Evolutionary conservation across 2,329 filamentous ascomycete genomes (phyloP).

Genomic region (Lachnellula hyalina): DNA sequence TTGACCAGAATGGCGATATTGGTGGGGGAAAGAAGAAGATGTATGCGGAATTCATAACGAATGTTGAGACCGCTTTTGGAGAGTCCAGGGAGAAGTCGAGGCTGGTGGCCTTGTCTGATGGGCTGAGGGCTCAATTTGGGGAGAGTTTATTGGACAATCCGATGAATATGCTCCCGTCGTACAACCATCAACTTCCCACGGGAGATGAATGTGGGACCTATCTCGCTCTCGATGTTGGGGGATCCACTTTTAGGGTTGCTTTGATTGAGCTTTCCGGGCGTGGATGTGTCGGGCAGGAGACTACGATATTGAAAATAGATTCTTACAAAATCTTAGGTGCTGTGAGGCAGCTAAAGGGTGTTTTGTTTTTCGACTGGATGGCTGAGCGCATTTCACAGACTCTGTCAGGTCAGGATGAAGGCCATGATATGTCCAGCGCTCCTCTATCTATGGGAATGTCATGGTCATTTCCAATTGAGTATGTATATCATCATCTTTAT

Average conservation of each 20-base stretch:
- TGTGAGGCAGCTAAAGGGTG: constrained; percentile 53
- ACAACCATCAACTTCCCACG: constrained; percentile 58
- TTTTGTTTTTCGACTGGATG: constrained; percentile 65
- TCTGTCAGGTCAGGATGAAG: constrained; percentile 40
- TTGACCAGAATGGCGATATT: constrained; percentile 4
- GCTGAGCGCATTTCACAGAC: constrained; percentile 54
- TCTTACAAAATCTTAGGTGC: constrained; percentile 51
- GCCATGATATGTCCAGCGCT: constrained; percentile 29
- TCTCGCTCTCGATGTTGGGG: constrained; percentile 63
- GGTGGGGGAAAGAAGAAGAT: constrained; percentile 21
- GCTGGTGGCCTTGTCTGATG: constrained; percentile 39
- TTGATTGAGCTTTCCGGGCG: constrained; percentile 54
- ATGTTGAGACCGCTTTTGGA: constrained; percentile 49
- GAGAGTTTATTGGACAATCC: constrained; percentile 47
- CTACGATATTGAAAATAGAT: constrained; percentile 48
- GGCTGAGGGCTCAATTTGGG: constrained; percentile 50
- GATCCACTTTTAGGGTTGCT: constrained; percentile 61
- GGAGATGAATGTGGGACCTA: constrained; percentile 55
- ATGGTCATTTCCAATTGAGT: constrained; percentile 69
- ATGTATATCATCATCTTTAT: constrained; percentile 30
- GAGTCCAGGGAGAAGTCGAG: constrained; percentile 42
- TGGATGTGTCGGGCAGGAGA: constrained; percentile 36
- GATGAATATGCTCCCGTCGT: constrained; percentile 61
- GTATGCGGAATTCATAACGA: constrained; percentile 45
- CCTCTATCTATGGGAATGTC: constrained; percentile 56